Conservation (phyloP, 2,329 filamentous ascomycete genomes). For the Plectosphaerella sp. region DNA sequence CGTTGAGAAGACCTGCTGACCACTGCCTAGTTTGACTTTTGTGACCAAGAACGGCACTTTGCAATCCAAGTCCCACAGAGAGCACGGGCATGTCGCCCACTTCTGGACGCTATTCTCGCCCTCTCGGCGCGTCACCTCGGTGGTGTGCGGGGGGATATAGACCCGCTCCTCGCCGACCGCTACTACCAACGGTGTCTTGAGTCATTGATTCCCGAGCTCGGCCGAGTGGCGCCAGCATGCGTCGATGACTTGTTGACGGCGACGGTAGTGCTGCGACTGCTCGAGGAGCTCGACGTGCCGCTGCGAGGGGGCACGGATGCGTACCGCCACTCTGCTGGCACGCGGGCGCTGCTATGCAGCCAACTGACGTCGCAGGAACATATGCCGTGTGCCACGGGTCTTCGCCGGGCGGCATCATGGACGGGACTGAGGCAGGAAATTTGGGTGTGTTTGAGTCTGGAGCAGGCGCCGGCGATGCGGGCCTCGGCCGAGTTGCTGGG, state of each 20-base stretch:
- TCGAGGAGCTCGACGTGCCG: conserved; percentile 44
- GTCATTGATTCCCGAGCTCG: conserved; percentile 39
- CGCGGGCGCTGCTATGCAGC: conserved; percentile 40
- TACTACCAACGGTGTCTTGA: conserved; percentile 48
- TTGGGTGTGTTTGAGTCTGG: conserved; percentile 29
- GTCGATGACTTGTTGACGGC: conserved; percentile 51
- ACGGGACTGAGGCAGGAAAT: conserved; percentile 56
- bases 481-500: conserved; percentile 42
- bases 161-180: conserved; percentile 42
- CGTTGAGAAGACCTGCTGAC: not conserved
- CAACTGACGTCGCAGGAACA: conserved; percentile 22
- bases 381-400: conserved; percentile 29
- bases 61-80: conserved; percentile 45
- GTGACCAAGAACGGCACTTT: conserved; percentile 32
- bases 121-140: conserved; percentile 49
- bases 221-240: conserved; percentile 28
- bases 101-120: conserved; percentile 50
- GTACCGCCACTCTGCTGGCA: conserved; percentile 41
- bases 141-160: conserved; percentile 34
- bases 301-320: conserved; percentile 31
- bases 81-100: conserved; percentile 41
- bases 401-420: conserved; percentile 52
- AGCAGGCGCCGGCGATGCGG: conserved; percentile 40
- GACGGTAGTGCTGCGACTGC: conserved; percentile 50
- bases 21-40: conserved; percentile 8